These are phyloP conservation scores for Trichoderma sp. DNA, from an alignment of 2,329 filamentous ascomycete species.

Conservation along the genomic window DNA sequence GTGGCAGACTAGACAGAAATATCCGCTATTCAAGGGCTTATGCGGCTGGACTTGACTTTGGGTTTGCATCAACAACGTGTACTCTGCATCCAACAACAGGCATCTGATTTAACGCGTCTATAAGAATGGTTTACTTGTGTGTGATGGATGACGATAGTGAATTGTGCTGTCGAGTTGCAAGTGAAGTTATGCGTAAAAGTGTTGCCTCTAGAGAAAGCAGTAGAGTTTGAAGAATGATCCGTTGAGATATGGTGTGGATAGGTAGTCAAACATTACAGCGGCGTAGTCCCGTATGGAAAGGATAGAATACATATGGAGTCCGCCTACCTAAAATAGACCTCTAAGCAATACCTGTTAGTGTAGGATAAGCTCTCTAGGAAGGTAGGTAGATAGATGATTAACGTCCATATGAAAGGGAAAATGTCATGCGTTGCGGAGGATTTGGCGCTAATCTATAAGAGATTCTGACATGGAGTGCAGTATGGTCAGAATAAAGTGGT, in stretches of 20 bases:
- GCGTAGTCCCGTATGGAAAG: not conserved
- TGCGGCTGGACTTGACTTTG: slow-evolving; percentile 40
- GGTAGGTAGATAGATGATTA: not conserved
- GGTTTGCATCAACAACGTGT: slow-evolving; percentile 38
- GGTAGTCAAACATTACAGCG: not conserved
- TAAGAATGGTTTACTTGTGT: not conserved
- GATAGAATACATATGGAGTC: not conserved
- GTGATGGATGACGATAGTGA: not conserved
- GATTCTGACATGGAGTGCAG: not conserved
- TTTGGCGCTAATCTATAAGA: not conserved
- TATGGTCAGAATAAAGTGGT: not conserved
- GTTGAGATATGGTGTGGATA: not conserved
- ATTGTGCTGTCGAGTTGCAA: not conserved
- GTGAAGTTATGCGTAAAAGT: not conserved
- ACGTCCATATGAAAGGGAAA: not conserved
- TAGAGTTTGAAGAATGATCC: not conserved
- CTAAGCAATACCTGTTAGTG: not conserved
- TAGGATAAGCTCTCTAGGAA: too few relatives aligned
- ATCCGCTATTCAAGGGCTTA: slow-evolving; percentile 39
- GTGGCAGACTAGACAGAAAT: slow-evolving; percentile 38
- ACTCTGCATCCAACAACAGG: slow-evolving; percentile 28
- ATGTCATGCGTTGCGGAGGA: not conserved
- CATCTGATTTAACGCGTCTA: slow-evolving; percentile 22
- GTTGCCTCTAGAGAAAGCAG: not conserved
- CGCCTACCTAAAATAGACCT: not conserved